Conservation (phyloP, 495 filamentous ascomycete species). For the Aspergillus sclerotioniger region DNA sequence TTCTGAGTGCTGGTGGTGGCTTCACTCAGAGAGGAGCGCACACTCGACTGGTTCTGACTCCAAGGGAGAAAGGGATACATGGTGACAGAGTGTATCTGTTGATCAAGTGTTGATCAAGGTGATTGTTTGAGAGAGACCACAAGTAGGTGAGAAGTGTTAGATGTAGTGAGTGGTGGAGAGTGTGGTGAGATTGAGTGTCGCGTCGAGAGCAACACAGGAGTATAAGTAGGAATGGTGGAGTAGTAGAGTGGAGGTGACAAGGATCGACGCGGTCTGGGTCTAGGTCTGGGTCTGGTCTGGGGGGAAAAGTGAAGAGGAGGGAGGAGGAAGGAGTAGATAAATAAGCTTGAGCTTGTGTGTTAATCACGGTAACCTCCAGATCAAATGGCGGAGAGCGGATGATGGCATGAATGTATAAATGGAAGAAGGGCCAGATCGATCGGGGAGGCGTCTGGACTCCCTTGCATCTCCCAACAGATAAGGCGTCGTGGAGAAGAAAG, state of each 20-base stretch:
- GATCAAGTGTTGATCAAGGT: no score
- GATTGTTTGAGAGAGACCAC: background rate
- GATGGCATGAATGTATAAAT: slow-evolving; percentile 16
- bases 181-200: background rate
- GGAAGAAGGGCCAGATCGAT: slow-evolving; percentile 25
- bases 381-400: slow-evolving; percentile 14
- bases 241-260: slow-evolving; percentile 1
- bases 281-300: no score
- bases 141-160: background rate
- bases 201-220: slow-evolving; percentile 1
- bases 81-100: slow-evolving; percentile 2
- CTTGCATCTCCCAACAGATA: slow-evolving; percentile 31
- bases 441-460: slow-evolving; percentile 25
- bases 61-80: slow-evolving; percentile 27
- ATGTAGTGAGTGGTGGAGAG: slow-evolving; percentile 3
- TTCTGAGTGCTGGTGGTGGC: slow-evolving; percentile 32
- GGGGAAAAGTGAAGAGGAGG: background rate
- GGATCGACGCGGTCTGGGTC: slow-evolving; percentile 1
- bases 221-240: slow-evolving; percentile 14
- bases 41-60: slow-evolving; percentile 21
- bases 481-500: slow-evolving; percentile 19
- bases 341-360: background rate
- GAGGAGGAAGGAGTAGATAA: slow-evolving; percentile 2
- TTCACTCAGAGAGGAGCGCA: slow-evolving; percentile 24
- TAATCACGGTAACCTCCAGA: slow-evolving; percentile 2